Evolutionary conservation across 352 stramenopile genomes (phyloP), one percentile per base, ranked within the genome.

Genomic region (Aphanomyces cochlioides): DNA sequence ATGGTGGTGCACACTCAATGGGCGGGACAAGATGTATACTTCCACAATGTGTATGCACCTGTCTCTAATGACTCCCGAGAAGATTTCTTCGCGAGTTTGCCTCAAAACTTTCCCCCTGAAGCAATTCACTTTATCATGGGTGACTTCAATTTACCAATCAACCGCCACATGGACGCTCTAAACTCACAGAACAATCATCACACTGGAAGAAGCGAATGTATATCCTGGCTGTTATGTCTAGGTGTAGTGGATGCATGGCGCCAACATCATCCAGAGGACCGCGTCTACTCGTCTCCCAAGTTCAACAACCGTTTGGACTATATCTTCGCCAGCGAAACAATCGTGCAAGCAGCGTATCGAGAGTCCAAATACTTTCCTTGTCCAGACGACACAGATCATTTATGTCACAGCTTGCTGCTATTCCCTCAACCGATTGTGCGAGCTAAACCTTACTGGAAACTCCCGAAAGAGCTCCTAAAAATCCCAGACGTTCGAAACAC

Each of bases 251-350:
- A 76, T 21, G 53, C 58, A 1, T 75, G 72, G 72, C 74, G 60
- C 5, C 15, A 61, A 0, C 73, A 78, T 39, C 41, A 75, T 37
- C 65, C 69, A 15, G 13, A 69, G 1, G n/a, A 7, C 12, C 2
- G 40, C 21, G 56, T 70, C n/a, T 75, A 61, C 56, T 54, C 73
- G 8, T 47, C 57, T n/a, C 68, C 69, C 13, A 10, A 65, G 28
- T 47, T 45, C 36, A 61, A 61, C n/a, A 41, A 73, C 34, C 56
- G 73, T 45, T 28, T 78, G 0, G 69, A 75, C 40, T 78, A 71
- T 70, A 61, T 76, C 13, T 56, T 78, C 7, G 36, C 73, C 13
- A 36, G 43, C 36, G 28, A 21, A 5, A 13, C 5, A n/a, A 15
- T 61, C 5, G 54, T 61, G 7, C 54, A 61, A 17, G 8, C 28